A percentile compares a stretch with the other conserved stretches of the same genome.
Evolutionary conservation across 345 rosid genomes (phyloP).

Genomic region (Brassica juncea): DNA sequence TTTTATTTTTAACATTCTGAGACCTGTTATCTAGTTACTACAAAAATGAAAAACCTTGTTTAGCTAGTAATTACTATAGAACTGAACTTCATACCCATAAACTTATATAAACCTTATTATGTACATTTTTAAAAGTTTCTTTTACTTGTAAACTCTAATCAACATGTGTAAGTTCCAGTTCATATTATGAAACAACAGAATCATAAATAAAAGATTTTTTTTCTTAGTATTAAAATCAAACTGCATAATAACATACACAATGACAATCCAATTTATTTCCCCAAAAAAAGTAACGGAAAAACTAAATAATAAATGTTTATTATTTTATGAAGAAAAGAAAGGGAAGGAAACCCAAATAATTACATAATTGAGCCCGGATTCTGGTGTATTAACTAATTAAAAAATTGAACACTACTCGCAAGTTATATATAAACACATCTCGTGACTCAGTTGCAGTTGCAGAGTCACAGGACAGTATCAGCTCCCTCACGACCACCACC

Average conservation of each 20-base stretch:
- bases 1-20: not conserved
- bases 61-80: not conserved
- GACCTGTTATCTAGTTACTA: not conserved
- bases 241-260: not conserved
- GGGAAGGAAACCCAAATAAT: not conserved
- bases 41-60: not conserved
- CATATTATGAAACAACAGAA: not conserved
- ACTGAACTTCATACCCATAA: not conserved
- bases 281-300: not conserved
- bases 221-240: not conserved
- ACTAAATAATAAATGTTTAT: not conserved
- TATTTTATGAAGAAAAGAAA: not conserved
- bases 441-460: slow-evolving; percentile 11
- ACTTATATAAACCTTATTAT: not conserved
- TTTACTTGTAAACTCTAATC: not conserved
- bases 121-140: not conserved
- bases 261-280: not conserved
- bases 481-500: not conserved
- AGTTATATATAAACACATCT: slow-evolving; percentile 32
- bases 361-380: not conserved
- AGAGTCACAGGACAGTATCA: slow-evolving; percentile 18
- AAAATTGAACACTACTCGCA: not conserved
- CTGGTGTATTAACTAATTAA: not conserved
- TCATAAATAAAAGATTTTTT: not conserved
- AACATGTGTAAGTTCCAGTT: not conserved